Evolutionary conservation across 2,329 filamentous ascomycete species (phyloP).

Genomic region (Diaporthe vexans): DNA sequence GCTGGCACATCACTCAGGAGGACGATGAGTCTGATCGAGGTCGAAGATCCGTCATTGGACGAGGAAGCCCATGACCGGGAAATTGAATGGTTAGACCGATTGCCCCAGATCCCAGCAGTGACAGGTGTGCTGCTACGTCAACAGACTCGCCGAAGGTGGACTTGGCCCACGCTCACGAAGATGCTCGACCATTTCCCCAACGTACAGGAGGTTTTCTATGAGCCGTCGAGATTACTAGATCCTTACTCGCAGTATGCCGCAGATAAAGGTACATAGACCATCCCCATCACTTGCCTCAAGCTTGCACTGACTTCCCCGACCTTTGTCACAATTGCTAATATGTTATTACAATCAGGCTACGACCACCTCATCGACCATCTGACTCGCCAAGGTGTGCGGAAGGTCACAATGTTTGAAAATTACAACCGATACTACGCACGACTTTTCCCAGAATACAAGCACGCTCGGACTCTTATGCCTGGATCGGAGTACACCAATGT

Average conservation of each 20-base stretch:
- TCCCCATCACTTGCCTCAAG: not conserved
- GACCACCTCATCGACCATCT: constrained; percentile 32
- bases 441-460: not conserved
- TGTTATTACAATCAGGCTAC: not conserved
- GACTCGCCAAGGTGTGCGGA: constrained; percentile 7
- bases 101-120: not conserved
- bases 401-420: constrained; percentile 41
- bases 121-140: constrained; percentile 6
- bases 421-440: constrained; percentile 26
- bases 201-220: constrained; percentile 50
- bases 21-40: not conserved
- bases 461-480: too few species aligned
- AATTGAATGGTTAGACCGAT: not conserved
- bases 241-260: constrained; percentile 22
- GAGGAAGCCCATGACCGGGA: not conserved
- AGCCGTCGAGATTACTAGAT: constrained; percentile 49
- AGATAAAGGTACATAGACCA: constrained; percentile 33
- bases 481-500: rapidly evolving
- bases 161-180: constrained; percentile 43
- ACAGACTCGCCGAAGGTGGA: not conserved
- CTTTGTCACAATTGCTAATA: not conserved
- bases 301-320: not conserved
- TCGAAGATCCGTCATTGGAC: not conserved
- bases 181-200: constrained; percentile 50
- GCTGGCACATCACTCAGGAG: not conserved